phyloP scores from a whole-genome alignment of 2,329 filamentous ascomycete species.

The Xylaria sp. region DNA sequence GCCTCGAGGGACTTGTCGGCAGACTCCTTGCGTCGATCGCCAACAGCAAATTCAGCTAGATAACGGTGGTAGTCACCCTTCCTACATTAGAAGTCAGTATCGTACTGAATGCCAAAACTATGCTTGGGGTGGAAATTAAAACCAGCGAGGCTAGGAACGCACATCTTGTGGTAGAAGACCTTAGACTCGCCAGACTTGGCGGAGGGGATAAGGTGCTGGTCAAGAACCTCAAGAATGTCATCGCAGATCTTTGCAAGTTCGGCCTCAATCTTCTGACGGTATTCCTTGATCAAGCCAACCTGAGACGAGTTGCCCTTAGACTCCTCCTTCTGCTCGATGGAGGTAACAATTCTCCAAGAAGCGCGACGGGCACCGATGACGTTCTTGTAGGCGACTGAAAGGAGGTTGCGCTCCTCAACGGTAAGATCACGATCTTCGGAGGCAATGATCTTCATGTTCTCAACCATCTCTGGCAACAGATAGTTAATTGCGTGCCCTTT shows the following conservation, averaged over 20 bases:
- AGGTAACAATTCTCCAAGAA: slow-evolving; percentile 97
- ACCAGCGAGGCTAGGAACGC: slow-evolving; percentile 42
- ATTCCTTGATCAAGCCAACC: slow-evolving; percentile 92
- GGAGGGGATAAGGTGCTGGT: slow-evolving; percentile 91
- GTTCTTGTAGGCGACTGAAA: slow-evolving; percentile 99
- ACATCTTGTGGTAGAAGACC: slow-evolving; percentile 99
- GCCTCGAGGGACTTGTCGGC: slow-evolving; percentile 95
- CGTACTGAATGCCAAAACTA: neutral
- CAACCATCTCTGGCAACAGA: slow-evolving; percentile 83
- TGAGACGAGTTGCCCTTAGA: slow-evolving; percentile 96
- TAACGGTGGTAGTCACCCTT: slow-evolving; percentile 99
- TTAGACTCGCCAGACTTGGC: slow-evolving; percentile 97
- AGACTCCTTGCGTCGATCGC: slow-evolving; percentile 93
- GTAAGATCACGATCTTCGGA: slow-evolving; percentile 82
- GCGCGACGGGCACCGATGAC: slow-evolving; percentile 96
- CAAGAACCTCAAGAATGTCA: slow-evolving; percentile 93
- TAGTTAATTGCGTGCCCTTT: slow-evolving; percentile 27
- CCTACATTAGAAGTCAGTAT: slow-evolving; percentile 58
- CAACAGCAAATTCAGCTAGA: slow-evolving; percentile 93
- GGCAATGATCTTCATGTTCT: slow-evolving; percentile 99
- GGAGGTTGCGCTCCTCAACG: slow-evolving; percentile 96
- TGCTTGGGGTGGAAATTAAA: neutral
- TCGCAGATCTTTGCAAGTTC: slow-evolving; percentile 98
- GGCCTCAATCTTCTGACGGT: slow-evolving; percentile 97
- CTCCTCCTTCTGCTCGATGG: slow-evolving; percentile 99